Evolutionary conservation across 306 rosid genomes (phyloP), one percentile per base, ranked within the genome.

Genomic region (Cucurbita pepo): DNA sequence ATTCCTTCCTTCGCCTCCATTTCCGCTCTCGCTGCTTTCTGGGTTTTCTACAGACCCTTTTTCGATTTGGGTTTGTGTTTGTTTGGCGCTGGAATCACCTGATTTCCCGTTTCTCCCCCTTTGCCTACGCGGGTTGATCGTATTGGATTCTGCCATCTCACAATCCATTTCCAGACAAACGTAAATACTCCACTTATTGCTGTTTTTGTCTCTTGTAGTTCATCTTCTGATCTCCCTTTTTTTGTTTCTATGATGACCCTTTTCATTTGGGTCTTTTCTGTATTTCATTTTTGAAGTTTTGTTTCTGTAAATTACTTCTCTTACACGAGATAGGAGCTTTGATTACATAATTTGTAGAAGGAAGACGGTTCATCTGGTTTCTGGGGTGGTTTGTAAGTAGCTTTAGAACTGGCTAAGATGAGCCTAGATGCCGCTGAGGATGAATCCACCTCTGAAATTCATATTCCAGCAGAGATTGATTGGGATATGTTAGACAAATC

Each of bases 401-500:
- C 25, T 54, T 69, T 51, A 60, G 81, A 85, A 76, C 87, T 86
- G 92, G 92, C 87, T 80, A 90, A 87, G 85, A 90, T 94, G 97
- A 88, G 91, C 77, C 76, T 94, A 43, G 78, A 91, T 3, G 56
- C 90, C 7, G 86, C 91, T 15, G 88, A 90, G 77, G 89, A 94
- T 22, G 96, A 88, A 64, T 82, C 97, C 55, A 72, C 85, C 69
- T 80, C 96, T 1, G 97, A 94, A 70, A 87, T 90, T 41, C 90
- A 87, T 58, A 73, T 94, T 66, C 98, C 98, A 12, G 86, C 88
- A 0, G 98, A 94, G 61, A 86, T 94, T 69, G 98, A 94, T 21
- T 94, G 98, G 98, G 88, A 94, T 83, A 94, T 94, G 98, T 79
- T 94, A 2, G 98, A 94, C 79, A 94, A 94, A 78, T 90, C 97